phyloP scores from a whole-genome alignment of 805 yeast species.

The Lipomyces sp. region DNA sequence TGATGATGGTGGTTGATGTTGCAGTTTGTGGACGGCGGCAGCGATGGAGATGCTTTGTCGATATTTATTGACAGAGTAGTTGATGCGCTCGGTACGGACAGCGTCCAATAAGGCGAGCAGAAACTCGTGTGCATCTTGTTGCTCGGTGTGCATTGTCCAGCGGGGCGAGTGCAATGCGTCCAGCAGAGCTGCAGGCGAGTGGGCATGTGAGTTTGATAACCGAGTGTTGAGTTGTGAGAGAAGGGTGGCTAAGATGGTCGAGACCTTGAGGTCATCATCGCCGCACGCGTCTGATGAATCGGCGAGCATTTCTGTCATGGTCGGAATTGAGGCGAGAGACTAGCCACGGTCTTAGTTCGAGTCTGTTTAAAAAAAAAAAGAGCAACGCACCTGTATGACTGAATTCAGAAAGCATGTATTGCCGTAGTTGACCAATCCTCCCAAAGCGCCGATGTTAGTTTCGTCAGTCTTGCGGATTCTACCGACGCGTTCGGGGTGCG shows the following conservation, averaged over 20 bases:
- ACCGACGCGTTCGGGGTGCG: constrained; percentile 5
- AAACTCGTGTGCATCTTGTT: constrained; percentile 38
- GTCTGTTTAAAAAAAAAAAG: constrained; percentile 46
- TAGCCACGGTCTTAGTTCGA: not conserved
- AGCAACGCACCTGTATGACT: constrained; percentile 61
- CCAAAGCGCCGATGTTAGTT: constrained; percentile 43
- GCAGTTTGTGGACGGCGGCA: constrained; percentile 4
- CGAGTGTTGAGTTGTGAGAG: constrained; percentile 20
- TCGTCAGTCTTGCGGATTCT: not conserved
- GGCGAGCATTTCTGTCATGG: constrained; percentile 13
- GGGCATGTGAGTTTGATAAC: constrained; percentile 14
- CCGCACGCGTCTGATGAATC: not conserved
- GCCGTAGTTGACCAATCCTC: constrained; percentile 88
- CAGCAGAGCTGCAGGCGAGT: constrained; percentile 24
- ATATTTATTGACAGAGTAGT: constrained; percentile 1
- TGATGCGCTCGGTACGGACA: constrained; percentile 20
- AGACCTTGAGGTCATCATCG: constrained; percentile 6
- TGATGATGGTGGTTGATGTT: not conserved
- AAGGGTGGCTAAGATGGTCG: constrained; percentile 13
- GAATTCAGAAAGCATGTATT: constrained; percentile 95
- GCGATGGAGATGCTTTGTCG: constrained; percentile 8
- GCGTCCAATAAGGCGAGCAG: constrained; percentile 32
- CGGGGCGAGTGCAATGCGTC: constrained; percentile 22
- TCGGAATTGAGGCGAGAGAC: constrained; percentile 25
- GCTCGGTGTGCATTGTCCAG: constrained; percentile 34